Conservation (phyloP, 1,284 basidiomycete genomes). For the Naganishia liquefaciens region DNA sequence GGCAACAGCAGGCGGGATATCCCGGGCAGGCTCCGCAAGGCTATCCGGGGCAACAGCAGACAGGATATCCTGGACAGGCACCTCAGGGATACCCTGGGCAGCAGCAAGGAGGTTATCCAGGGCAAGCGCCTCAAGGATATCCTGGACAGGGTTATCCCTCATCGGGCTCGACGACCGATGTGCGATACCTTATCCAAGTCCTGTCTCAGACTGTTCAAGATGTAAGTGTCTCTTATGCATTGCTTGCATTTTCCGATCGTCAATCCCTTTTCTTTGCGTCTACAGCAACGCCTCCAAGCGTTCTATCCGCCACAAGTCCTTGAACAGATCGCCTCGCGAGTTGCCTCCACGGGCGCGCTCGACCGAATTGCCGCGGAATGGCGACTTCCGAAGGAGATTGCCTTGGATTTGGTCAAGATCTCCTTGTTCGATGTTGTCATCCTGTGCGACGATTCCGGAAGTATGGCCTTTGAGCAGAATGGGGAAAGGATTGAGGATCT, state of each 20-base stretch:
- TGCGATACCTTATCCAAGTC: conserved; percentile 13
- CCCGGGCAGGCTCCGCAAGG: conserved; percentile 16
- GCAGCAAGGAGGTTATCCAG: conserved; percentile 3
- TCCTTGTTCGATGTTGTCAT: conserved; percentile 53
- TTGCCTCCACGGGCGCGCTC: conserved; percentile 52
- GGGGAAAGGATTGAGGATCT: conserved; percentile 32
- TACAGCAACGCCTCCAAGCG: conserved; percentile 54
- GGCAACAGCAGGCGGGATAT: conserved; percentile 30
- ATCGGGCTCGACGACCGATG: conserved; percentile 23
- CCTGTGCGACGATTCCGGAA: conserved; percentile 52
- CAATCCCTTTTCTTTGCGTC: not conserved
- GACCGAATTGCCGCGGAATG: conserved; percentile 53
- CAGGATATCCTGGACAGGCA: not conserved
- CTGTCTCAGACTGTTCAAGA: conserved; percentile 27
- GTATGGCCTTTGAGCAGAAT: conserved; percentile 30
- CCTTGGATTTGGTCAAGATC: conserved; percentile 54
- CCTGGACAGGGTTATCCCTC: conserved; percentile 34
- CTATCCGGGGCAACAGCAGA: conserved; percentile 24
- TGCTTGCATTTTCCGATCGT: not conserved
- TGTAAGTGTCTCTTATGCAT: conserved; percentile 2
- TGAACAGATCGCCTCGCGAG: conserved; percentile 52
- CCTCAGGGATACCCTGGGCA: conserved; percentile 11
- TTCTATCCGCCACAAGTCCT: conserved; percentile 56
- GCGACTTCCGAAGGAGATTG: conserved; percentile 54
- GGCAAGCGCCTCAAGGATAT: conserved; percentile 28